Evolutionary conservation across 805 yeast genomes (phyloP), one percentile per base, ranked within the genome.

Genomic region (Starmerella sp.): DNA sequence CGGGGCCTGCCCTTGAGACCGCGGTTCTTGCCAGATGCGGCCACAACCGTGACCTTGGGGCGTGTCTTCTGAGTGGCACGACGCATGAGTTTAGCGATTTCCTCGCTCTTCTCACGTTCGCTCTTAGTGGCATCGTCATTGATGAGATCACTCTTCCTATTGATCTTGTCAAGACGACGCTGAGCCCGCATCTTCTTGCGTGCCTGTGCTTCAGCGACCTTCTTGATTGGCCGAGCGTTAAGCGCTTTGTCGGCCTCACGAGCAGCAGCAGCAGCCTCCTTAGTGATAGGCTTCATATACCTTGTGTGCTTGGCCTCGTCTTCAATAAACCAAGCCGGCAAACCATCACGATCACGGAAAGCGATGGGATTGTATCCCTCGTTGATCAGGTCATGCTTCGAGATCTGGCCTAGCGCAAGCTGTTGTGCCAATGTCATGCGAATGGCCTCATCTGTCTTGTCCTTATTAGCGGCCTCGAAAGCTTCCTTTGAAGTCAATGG

Each of bases 191-290:
- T 77, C 78, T 86, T 86, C 83, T 91, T 91, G 71, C 98, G 83
- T 29, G 95, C 97, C 68, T 87, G 83, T 5, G 98, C 98, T 72
- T 93, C 99, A 62, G 86, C 79, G n/a, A 93, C 97, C 79, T 93
- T 93, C 80, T 93, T 93, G 66, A 93, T 91, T 10, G 99, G 98
- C 69, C 99, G 82, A 10, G 98, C 97, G 70, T 93, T 93, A 69
- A 93, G 73, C 58, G 90, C 84, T 66, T 75, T 81, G 75, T 80
- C 71, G 67, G 84, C 85, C 62, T 83, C 90, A 65, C 82, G 83
- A 55, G 86, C 73, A 0, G 91, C 93, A 56, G 79, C 70, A 0
- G 86, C 84, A 6, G 95, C 95, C 71, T 93, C 98, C 71, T 95
- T 95, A 7, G 98, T 93, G 58, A 93, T 86, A 7, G 98, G 98